phyloP scores from a whole-genome alignment of 768 basidiomycete genomes.

The Mycena galericulata region DNA sequence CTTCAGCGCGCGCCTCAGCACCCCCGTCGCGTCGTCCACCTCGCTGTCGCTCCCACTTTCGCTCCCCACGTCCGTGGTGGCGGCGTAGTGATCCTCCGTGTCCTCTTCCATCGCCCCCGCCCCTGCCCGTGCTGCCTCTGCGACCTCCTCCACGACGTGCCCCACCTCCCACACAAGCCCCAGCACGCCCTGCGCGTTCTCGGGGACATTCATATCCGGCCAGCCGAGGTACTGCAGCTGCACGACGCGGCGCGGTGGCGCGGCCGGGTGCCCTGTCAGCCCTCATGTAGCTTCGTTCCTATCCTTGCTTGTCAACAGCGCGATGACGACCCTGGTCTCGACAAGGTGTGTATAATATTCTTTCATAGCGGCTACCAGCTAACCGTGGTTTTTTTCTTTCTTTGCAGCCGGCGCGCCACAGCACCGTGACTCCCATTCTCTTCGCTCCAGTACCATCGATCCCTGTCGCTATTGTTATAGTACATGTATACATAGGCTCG shows the following conservation, averaged over 20 bases:
- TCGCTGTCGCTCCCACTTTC: conserved; percentile 41
- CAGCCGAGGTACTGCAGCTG: conserved; percentile 95
- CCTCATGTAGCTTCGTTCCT: no score
- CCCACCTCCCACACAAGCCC: conserved; percentile 81
- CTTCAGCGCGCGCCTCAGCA: conserved; percentile 64
- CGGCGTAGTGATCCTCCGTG: no score
- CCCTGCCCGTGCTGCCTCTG: conserved; percentile 5
- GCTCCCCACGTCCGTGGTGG: neutral
- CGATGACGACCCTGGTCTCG: no score
- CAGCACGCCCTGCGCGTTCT: conserved; percentile 81
- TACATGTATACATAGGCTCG: no score
- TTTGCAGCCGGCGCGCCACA: no score
- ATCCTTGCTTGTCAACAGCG: no score
- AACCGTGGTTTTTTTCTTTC: no score
- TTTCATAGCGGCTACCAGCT: no score
- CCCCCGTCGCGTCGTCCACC: conserved; percentile 66
- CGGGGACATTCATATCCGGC: conserved; percentile 97
- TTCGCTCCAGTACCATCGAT: no score
- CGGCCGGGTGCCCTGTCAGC: conserved; percentile 67
- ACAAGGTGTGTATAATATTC: no score
- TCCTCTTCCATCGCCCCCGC: neutral
- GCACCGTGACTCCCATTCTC: no score
- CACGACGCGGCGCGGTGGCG: conserved; percentile 73
- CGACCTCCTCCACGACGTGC: conserved; percentile 51
- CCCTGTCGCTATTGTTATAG: no score